Evolutionary conservation across 1,284 basidiomycete genomes (phyloP).

Genomic region (Nidula niveotomentosa): DNA sequence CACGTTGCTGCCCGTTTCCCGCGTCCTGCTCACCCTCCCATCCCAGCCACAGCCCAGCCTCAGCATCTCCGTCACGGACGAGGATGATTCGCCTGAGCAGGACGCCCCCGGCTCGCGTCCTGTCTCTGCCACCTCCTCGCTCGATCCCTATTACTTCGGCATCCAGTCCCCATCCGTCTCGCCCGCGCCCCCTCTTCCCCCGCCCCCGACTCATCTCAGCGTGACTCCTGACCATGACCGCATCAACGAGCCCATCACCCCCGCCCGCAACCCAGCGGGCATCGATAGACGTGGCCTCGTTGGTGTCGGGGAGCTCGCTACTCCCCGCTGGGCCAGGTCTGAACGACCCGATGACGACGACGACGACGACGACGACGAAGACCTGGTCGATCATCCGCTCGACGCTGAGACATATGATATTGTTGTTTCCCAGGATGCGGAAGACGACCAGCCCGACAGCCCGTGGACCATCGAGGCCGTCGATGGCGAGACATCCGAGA

Average conservation of each 20-base stretch:
- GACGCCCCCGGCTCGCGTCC: slow-evolving; percentile 46
- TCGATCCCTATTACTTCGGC: slow-evolving; percentile 84
- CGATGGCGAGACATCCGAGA: slow-evolving; percentile 73
- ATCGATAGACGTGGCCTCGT: slow-evolving; percentile 90
- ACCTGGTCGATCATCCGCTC: slow-evolving; percentile 12
- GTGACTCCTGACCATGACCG: slow-evolving; percentile 37
- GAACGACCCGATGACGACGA: slow-evolving; percentile 35
- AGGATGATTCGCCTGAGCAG: slow-evolving; percentile 16
- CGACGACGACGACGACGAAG: slow-evolving; percentile 28
- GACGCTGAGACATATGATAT: slow-evolving; percentile 44
- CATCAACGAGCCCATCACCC: slow-evolving; percentile 59
- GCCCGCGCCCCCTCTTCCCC: slow-evolving; percentile 50
- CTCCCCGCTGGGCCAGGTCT: slow-evolving; percentile 83
- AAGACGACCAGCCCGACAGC: slow-evolving; percentile 61
- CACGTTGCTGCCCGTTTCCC: slow-evolving; percentile 3
- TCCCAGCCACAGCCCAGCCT: slow-evolving; percentile 17
- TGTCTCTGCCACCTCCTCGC: slow-evolving; percentile 64
- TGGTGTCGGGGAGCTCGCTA: slow-evolving; percentile 95
- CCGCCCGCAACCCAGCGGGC: slow-evolving; percentile 74
- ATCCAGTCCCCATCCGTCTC: slow-evolving; percentile 63
- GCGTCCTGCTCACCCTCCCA: background rate
- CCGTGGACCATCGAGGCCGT: slow-evolving; percentile 87
- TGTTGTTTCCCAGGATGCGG: slow-evolving; percentile 34
- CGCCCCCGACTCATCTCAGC: slow-evolving; percentile 28
- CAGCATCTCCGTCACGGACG: slow-evolving; percentile 17